A percentile compares a stretch with the other conserved stretches of the same genome.
Conservation (phyloP, 208 protist genomes). For the Leishmania tropica region DNA sequence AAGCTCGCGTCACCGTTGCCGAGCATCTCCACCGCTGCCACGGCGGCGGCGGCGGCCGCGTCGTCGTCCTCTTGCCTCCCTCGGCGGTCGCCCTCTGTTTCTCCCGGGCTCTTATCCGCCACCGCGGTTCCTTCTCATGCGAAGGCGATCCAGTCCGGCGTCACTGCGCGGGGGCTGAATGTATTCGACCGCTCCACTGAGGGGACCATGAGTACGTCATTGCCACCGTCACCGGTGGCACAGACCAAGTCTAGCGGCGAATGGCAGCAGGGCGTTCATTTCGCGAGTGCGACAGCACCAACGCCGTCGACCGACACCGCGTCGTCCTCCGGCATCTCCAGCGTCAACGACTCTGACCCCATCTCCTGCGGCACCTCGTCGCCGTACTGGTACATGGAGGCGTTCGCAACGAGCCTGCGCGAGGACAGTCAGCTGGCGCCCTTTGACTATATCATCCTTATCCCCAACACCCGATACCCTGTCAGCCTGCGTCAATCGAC, state of each 20-base stretch:
- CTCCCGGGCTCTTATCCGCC: background rate
- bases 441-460: conserved; percentile 87
- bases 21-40: background rate
- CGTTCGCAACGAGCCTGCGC: conserved; percentile 64
- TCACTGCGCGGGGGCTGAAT: conserved; percentile 4
- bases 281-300: background rate
- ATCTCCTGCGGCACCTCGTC: conserved; percentile 19
- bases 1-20: background rate
- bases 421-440: conserved; percentile 73
- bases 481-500: conserved; percentile 75
- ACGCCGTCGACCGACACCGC: background rate
- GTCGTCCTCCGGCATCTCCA: background rate
- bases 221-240: background rate
- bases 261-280: background rate
- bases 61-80: background rate
- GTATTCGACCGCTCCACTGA: background rate
- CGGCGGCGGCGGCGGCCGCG: background rate
- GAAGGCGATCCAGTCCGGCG: background rate
- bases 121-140: background rate
- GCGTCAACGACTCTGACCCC: background rate
- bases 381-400: conserved; percentile 68
- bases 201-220: background rate
- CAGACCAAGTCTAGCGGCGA: background rate
- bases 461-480: conserved; percentile 88
- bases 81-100: background rate